Conservation (phyloP, 345 rosid genomes). For the Arabis hirsuta region DNA sequence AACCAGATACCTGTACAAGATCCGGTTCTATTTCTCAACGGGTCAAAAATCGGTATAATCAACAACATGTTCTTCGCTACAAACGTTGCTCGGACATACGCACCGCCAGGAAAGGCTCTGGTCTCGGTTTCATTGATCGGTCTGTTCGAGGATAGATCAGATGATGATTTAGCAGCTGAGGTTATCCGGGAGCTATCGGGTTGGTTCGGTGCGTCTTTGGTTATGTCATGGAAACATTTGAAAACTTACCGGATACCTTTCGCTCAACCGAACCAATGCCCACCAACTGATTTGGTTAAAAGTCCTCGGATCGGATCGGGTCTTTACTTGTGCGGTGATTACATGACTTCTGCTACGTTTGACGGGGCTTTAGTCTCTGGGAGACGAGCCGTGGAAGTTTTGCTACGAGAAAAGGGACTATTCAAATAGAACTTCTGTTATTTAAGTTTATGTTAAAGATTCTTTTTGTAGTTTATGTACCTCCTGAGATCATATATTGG, state of each 20-base stretch:
- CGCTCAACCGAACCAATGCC: constrained; percentile 87
- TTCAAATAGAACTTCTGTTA: background rate
- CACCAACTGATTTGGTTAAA: constrained; percentile 75
- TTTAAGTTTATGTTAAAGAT: background rate
- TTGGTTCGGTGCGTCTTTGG: constrained; percentile 67
- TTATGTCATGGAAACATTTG: constrained; percentile 72
- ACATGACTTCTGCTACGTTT: constrained; percentile 79
- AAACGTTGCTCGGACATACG: constrained; percentile 80
- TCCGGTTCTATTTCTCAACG: constrained; percentile 79
- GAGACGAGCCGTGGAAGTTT: constrained; percentile 74
- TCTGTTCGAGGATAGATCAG: constrained; percentile 53
- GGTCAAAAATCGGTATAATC: constrained; percentile 74
- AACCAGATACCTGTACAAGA: constrained; percentile 63
- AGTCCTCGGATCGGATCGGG: constrained; percentile 50
- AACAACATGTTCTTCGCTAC: constrained; percentile 93
- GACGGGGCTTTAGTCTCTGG: constrained; percentile 95
- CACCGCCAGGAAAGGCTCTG: constrained; percentile 68
- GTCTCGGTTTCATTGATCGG: constrained; percentile 87
- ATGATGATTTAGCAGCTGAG: constrained; percentile 55
- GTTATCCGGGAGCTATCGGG: constrained; percentile 62
- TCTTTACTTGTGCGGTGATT: constrained; percentile 75
- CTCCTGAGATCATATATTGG: background rate
- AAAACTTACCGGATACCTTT: constrained; percentile 69
- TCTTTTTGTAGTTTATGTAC: constrained; percentile 16
- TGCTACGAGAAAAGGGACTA: constrained; percentile 50